Conservation (phyloP, 306 rosid species). For the Calophaca sinica region DNA sequence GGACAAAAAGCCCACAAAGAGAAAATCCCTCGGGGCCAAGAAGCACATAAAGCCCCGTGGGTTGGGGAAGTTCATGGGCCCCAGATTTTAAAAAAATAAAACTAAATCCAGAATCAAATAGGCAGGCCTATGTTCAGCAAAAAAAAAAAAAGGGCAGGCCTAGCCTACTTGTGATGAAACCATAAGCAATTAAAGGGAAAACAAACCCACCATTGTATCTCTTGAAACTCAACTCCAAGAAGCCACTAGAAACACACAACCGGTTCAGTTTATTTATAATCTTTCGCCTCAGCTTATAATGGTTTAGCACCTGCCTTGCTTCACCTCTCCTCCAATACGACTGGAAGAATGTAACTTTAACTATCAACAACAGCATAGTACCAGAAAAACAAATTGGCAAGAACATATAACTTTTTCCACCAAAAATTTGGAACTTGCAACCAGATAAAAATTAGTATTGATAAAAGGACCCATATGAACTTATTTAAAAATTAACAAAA, state of each 20-base stretch:
- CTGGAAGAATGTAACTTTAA: not conserved
- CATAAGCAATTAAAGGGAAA: not conserved
- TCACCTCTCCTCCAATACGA: not conserved
- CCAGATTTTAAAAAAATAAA: no score
- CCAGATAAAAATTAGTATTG: not conserved
- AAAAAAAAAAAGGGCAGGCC: no score
- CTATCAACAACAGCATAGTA: not conserved
- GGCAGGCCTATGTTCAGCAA: no score
- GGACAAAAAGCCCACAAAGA: no score
- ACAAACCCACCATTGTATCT: constrained; percentile 16
- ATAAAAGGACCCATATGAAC: not conserved
- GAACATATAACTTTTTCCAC: not conserved
- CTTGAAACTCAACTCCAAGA: constrained; percentile 13
- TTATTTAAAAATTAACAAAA: no score
- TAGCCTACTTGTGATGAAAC: not conserved
- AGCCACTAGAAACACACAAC: not conserved
- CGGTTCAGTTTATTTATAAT: not conserved
- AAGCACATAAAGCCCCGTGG: no score
- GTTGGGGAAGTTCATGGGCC: no score
- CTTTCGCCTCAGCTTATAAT: not conserved
- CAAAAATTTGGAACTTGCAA: not conserved
- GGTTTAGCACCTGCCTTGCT: not conserved
- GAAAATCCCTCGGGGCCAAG: no score
- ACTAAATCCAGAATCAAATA: no score
- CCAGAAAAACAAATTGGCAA: not conserved